A percentile compares a stretch with the other conserved stretches of the same genome.
Evolutionary conservation across 2,329 filamentous ascomycete species (phyloP).

Genomic region (Xylariaceae sp.): DNA sequence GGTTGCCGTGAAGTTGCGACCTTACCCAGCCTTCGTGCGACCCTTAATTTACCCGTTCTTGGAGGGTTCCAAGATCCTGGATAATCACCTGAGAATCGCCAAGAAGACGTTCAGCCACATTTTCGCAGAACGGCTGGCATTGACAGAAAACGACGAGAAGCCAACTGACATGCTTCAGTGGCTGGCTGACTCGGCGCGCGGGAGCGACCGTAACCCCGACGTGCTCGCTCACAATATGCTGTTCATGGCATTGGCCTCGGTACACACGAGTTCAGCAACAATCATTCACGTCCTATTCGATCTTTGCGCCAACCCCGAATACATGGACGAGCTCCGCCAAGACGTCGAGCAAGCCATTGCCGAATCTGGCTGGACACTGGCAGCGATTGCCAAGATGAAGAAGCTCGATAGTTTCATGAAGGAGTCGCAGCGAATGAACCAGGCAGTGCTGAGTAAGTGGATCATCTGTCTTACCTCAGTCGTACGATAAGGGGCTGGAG

Average conservation of each 20-base stretch:
- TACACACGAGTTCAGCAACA: constrained; percentile 20
- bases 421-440: constrained; percentile 23
- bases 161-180: constrained; percentile 21
- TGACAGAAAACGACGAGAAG: constrained; percentile 17
- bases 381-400: constrained; percentile 21
- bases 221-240: constrained; percentile 21
- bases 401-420: constrained; percentile 22
- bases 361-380: constrained; percentile 22
- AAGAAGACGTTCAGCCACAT: constrained; percentile 22
- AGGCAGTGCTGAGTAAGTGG: constrained; percentile 20
- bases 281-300: constrained; percentile 21
- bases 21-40: constrained; percentile 20
- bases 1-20: constrained; percentile 20
- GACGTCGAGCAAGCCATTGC: constrained; percentile 16
- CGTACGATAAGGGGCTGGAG: not conserved
- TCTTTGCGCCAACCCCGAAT: constrained; percentile 19
- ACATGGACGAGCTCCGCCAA: constrained; percentile 19
- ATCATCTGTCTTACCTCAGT: not conserved
- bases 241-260: constrained; percentile 20
- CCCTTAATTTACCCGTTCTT: constrained; percentile 18
- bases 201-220: constrained; percentile 18
- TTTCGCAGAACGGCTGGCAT: constrained; percentile 18
- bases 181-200: constrained; percentile 19
- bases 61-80: constrained; percentile 19
- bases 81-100: constrained; percentile 16